Evolutionary conservation across 768 basidiomycete species (phyloP), one percentile per base, ranked within the genome.

Genomic region (Mycena chlorophos): DNA sequence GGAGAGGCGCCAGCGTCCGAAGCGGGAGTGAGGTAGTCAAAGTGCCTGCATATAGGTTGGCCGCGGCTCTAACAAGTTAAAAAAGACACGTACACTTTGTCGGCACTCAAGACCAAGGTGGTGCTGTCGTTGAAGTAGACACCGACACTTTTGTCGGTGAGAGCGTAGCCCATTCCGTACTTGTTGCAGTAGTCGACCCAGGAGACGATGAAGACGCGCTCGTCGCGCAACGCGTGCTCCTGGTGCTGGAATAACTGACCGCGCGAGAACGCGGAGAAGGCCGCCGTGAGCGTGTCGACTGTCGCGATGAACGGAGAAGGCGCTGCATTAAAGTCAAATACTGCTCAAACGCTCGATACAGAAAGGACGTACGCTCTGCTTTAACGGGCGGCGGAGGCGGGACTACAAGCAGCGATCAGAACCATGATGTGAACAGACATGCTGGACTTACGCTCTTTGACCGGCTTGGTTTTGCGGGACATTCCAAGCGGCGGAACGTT

Each of bases 181-280:
- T 98, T 98, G 72, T 94, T 92, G 69, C 93, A 96, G 68, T 98
- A 98, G 70, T 98, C 97, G 38, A 98, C 89, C 97, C 97, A 98
- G n/a, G 91, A 91, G 2, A 90, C 91, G 60, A 99, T 94, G 73
- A 98, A 98, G 42, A 96, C 88, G 50, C 80, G 80, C 55, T 92
- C 89, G 17, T 85, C 79, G 0, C 78, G 79, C 2, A 91, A 63
- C 30, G 65, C 70, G 26, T 85, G 84, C 40, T 78, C 75, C 8
- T 19, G 51, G 4, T 20, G 16, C n/a, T 49, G 50, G 40, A 58
- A 91, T n/a, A 88, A 65, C 52, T 76, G 78, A 1, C 88, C 88
- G 3, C 67, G 67, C 2, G 81, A 77, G 63, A 79, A 83, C 22
- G 88, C 86, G 2, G 88, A 85, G 65, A 93, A 90, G 1, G 91